A percentile compares a stretch with the other conserved stretches of the same genome.
phyloP scores from a whole-genome alignment of 1,284 basidiomycete genomes.

The Rhodotorula sp. region DNA sequence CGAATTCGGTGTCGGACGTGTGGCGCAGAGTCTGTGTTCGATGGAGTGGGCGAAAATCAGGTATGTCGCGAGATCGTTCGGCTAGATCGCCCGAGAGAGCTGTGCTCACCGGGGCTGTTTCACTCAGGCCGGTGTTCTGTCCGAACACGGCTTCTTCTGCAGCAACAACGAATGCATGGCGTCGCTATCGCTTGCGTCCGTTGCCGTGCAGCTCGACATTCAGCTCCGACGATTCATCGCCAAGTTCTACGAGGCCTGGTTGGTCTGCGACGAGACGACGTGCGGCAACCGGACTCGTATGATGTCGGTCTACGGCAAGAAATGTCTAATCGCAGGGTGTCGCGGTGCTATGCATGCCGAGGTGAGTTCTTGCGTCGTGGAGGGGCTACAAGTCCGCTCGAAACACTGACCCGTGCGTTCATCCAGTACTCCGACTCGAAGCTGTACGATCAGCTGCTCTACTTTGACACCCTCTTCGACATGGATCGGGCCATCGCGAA shows the following conservation, averaged over 20 bases:
- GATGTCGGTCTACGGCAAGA: slow-evolving; percentile 85
- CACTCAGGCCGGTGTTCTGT: slow-evolving; percentile 47
- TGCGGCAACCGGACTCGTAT: slow-evolving; percentile 81
- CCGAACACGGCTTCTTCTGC: slow-evolving; percentile 57
- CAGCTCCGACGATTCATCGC: slow-evolving; percentile 75
- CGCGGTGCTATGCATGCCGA: slow-evolving; percentile 68
- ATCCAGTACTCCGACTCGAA: slow-evolving; percentile 73
- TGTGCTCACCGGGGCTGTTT: too few relatives aligned
- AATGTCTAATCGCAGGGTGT: slow-evolving; percentile 68
- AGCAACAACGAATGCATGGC: slow-evolving; percentile 58
- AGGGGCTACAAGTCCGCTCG: background rate
- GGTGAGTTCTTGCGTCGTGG: slow-evolving; percentile 54
- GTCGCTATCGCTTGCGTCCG: slow-evolving; percentile 59
- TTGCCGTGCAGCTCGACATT: slow-evolving; percentile 79
- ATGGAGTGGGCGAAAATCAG: slow-evolving; percentile 59
- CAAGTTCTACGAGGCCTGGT: slow-evolving; percentile 86
- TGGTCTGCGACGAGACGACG: slow-evolving; percentile 77
- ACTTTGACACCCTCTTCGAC: slow-evolving; percentile 75
- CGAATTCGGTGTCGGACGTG: slow-evolving; percentile 72
- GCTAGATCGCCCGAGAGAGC: slow-evolving; percentile 46
- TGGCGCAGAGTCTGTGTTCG: slow-evolving; percentile 62
- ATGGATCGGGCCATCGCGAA: slow-evolving; percentile 62
- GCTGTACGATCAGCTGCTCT: slow-evolving; percentile 83
- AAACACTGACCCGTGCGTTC: slow-evolving; percentile 5
- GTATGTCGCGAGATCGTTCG: slow-evolving; percentile 57